Conservation (phyloP, 2,329 filamentous ascomycete genomes). For the Xylariaceae sp. region DNA sequence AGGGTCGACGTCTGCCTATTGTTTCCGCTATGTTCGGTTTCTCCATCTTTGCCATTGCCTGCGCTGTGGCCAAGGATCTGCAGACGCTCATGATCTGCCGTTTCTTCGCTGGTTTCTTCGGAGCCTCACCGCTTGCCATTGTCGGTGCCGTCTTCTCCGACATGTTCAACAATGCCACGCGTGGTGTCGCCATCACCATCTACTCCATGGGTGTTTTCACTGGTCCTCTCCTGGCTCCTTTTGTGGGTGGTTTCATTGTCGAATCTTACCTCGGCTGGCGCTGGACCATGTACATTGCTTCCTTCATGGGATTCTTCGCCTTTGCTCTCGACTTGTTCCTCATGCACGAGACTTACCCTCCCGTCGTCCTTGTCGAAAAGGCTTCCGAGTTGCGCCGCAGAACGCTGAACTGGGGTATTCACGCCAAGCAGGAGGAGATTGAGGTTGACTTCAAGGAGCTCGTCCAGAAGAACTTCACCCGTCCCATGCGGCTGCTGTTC, state of each 20-base stretch:
- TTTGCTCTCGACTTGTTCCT: slow-evolving; percentile 57
- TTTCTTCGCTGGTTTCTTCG: slow-evolving; percentile 70
- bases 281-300: slow-evolving; percentile 62
- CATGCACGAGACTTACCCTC: slow-evolving; percentile 65
- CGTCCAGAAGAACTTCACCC: slow-evolving; percentile 60
- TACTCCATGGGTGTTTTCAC: slow-evolving; percentile 61
- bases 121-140: slow-evolving; percentile 62
- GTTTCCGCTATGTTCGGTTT: slow-evolving; percentile 62
- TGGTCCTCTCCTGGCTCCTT: slow-evolving; percentile 61
- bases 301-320: slow-evolving; percentile 59
- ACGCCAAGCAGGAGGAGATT: slow-evolving; percentile 67
- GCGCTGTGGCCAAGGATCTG: slow-evolving; percentile 61
- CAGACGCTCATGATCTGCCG: slow-evolving; percentile 65
- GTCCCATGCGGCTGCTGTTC: slow-evolving; percentile 60
- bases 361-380: slow-evolving; percentile 57
- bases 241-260: slow-evolving; percentile 63
- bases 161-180: slow-evolving; percentile 61
- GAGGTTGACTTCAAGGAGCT: slow-evolving; percentile 61
- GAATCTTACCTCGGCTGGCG: slow-evolving; percentile 62
- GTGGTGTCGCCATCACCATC: slow-evolving; percentile 53
- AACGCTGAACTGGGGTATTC: slow-evolving; percentile 65
- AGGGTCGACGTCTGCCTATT: slow-evolving; percentile 59
- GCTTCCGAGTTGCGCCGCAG: slow-evolving; percentile 56
- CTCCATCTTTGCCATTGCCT: slow-evolving; percentile 60
- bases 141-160: slow-evolving; percentile 68